phyloP scores from a whole-genome alignment of 768 basidiomycete genomes.

The Botryobasidium botryosum region DNA sequence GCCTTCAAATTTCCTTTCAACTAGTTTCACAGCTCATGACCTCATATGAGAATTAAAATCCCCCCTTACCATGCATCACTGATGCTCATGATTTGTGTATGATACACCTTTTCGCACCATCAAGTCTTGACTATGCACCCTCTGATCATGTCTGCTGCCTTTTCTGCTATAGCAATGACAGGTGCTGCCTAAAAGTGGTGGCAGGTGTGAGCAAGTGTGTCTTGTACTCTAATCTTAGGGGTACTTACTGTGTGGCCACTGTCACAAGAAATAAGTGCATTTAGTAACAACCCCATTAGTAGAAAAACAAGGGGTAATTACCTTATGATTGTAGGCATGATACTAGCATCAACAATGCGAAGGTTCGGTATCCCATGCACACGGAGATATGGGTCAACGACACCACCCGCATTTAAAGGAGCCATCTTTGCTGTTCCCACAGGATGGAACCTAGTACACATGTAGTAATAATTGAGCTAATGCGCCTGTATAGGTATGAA shows the following conservation, averaged over 20 bases:
- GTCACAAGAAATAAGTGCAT: no score
- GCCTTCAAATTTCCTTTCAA: no score
- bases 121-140: no score
- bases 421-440: constrained; percentile 25
- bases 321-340: constrained; percentile 27
- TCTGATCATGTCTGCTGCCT: constrained; percentile 13
- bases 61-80: no score
- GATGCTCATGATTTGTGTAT: no score
- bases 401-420: constrained; percentile 23
- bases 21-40: no score
- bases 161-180: constrained; percentile 13
- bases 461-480: background rate
- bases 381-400: constrained; percentile 26
- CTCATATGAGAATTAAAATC: no score
- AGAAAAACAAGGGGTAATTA: no score
- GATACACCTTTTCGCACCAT: no score
- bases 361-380: constrained; percentile 29
- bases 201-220: background rate
- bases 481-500: constrained; percentile 18
- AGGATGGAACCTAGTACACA: constrained; percentile 17
- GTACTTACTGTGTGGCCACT: constrained; percentile 30
- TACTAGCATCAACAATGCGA: constrained; percentile 30
- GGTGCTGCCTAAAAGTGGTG: background rate
- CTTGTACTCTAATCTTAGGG: background rate
- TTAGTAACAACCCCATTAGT: no score